Evolutionary conservation across 2,329 filamentous ascomycete genomes (phyloP).

Genomic region (Talaromyces marneffei): DNA sequence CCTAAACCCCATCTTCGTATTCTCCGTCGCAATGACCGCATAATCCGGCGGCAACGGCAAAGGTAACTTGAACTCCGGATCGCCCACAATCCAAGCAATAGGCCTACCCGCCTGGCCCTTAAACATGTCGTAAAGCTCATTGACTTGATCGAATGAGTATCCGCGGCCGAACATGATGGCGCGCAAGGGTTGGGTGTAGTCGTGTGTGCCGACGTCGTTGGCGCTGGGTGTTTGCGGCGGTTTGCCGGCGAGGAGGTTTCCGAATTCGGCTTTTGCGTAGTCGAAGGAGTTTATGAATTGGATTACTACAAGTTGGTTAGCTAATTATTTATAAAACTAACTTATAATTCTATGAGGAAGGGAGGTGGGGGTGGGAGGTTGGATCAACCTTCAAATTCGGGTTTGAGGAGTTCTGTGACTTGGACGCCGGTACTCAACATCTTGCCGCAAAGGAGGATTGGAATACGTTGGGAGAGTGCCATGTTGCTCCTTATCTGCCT

Average conservation of each 20-base stretch:
- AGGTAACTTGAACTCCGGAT: constrained; percentile 10
- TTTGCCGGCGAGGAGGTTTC: constrained; percentile 14
- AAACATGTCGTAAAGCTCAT: neutral
- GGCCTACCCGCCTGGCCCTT: neutral
- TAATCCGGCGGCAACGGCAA: constrained; percentile 16
- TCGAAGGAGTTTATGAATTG: constrained; percentile 2
- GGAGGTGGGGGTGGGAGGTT: neutral
- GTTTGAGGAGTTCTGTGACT: constrained; percentile 16
- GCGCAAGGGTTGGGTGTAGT: constrained; percentile 21
- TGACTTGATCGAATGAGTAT: constrained; percentile 17
- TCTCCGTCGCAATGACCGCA: constrained; percentile 17
- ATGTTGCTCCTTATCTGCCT: neutral
- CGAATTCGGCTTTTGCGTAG: constrained; percentile 4
- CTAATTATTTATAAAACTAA: no score
- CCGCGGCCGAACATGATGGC: constrained; percentile 27
- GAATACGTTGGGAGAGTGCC: constrained; percentile 5
- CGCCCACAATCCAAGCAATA: constrained; percentile 2
- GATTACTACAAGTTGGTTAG: neutral
- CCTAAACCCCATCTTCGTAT: constrained; percentile 16
- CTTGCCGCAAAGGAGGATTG: constrained; percentile 19
- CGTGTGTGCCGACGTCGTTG: constrained; percentile 23
- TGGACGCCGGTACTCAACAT: constrained; percentile 16
- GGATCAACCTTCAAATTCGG: constrained; percentile 20
- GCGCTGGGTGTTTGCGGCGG: constrained; percentile 18
- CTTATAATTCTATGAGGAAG: neutral